These are phyloP conservation scores for Amesomyces nigricolor DNA, from an alignment of 2,329 filamentous ascomycete species.

Conservation along the genomic window DNA sequence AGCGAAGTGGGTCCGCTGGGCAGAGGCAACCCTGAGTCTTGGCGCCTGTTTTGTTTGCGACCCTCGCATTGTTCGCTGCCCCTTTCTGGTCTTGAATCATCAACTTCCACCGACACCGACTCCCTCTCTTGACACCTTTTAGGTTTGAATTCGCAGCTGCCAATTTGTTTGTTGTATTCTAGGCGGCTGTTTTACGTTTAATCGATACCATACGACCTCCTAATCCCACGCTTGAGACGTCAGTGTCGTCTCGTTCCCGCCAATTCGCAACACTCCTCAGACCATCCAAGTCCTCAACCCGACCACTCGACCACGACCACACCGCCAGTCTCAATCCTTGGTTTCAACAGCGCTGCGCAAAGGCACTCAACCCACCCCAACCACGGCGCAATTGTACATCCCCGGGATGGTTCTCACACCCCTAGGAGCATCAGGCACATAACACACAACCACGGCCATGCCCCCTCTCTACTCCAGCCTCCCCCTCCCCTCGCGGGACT, in stretches of 20 bases:
- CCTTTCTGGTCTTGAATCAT: conserved; percentile 8
- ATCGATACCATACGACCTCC: background rate
- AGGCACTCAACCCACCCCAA: background rate
- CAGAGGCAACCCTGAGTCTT: background rate
- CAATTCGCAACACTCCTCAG: background rate
- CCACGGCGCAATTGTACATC: background rate
- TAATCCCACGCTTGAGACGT: conserved; percentile 2
- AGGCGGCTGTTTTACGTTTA: conserved; percentile 1
- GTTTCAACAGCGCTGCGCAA: too few relatives aligned
- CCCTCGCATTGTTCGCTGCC: conserved; percentile 3
- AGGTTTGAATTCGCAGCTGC: background rate
- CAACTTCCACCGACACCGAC: background rate
- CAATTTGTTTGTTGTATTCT: background rate
- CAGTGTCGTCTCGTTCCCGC: conserved; percentile 8
- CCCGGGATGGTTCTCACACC: background rate
- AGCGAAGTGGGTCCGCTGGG: background rate
- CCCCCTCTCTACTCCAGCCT: conserved; percentile 41
- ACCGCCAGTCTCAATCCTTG: background rate
- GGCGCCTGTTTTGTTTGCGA: conserved; percentile 3
- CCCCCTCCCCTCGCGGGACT: conserved; percentile 65
- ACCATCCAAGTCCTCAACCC: background rate
- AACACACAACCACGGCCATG: conserved; percentile 27
- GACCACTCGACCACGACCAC: background rate
- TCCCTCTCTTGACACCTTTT: conserved; percentile 1
- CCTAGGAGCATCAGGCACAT: background rate